Evolutionary conservation across 192 early-diverging fungal genomes (phyloP), one percentile per base, ranked within the genome.

Genomic region (Gonapodya prolifera): DNA sequence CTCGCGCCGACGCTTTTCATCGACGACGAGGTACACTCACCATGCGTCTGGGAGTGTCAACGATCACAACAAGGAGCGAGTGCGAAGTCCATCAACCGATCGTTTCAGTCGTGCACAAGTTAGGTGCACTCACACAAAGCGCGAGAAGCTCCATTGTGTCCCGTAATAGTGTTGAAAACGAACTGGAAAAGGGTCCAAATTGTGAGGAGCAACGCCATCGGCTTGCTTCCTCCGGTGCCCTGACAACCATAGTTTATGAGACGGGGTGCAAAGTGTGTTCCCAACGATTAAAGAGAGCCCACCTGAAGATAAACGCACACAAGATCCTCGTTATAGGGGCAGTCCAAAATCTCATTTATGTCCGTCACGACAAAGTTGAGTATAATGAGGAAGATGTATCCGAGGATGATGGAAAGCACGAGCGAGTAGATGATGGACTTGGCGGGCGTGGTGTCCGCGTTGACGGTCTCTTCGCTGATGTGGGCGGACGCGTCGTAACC

Each of bases 11-110:
- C 8, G 8, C 8, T 29, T 30, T 2, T 73, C 29, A 32, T 8
- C 13, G 76, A 29, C 34, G n/a, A 70, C 34, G 35, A n/a, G 8
- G n/a, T 17, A 74, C 23, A 61, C 85, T 80, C 2, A 71, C 81
- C 17, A 82, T 77, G 18, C 77, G 31, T 32, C 71, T 32, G 71
- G 71, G 8, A 23, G 45, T 61, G 45, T 8, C 16, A 13, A 32
- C 71, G 8, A 73, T 2, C 28, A 73, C 29, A 2, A 2, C 28
- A 2, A 73, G 45, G 23, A 61, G 8, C 23, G 45, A 61, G 45
- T 61, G 8, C 8, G 8, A 61, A 61, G 8, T 23, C 8, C 45
- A 23, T 61, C 8, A 61, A 61, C 45, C 23, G n/a, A n/a, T 61
- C n/a, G n/a, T n/a, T n/a, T n/a, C n/a, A n/a, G n/a, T n/a, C n/a